Evolutionary conservation across 257 asterid genomes (phyloP).

Genomic region (Haberlea rhodopensis): DNA sequence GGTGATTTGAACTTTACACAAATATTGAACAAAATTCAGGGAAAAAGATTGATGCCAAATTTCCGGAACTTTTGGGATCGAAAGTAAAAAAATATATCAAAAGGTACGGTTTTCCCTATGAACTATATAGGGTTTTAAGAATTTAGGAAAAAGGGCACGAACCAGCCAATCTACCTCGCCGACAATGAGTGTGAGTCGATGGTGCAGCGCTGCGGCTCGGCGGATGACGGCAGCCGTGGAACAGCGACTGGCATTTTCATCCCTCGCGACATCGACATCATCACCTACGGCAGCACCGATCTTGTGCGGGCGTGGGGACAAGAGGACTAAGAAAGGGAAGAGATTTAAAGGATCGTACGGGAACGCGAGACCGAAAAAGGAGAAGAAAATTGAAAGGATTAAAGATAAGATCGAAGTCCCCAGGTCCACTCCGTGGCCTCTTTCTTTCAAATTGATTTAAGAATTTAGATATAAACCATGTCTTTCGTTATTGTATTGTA

Average conservation of each 20-base stretch:
- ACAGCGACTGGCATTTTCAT: constrained; percentile 33
- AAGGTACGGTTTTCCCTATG: too few species aligned
- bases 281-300: constrained; percentile 39
- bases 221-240: constrained; percentile 30
- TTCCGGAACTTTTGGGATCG: too few species aligned
- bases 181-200: constrained; percentile 54
- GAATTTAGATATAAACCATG: not conserved
- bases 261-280: constrained; percentile 20
- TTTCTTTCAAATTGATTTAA: constrained; percentile 77
- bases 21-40: too few species aligned
- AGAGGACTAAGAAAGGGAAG: constrained; percentile 81
- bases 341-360: constrained; percentile 83
- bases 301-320: constrained; percentile 82
- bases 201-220: constrained; percentile 43
- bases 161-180: too few species aligned
- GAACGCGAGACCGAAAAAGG: constrained; percentile 65
- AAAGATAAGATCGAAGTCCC: constrained; percentile 82
- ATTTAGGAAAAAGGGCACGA: too few species aligned
- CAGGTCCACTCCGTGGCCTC: constrained; percentile 96
- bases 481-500: too few species aligned
- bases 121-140: too few species aligned
- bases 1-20: too few species aligned
- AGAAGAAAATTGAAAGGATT: constrained; percentile 64
- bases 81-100: too few species aligned
- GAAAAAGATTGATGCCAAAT: too few species aligned